phyloP scores from a whole-genome alignment of 495 filamentous ascomycete genomes.

The Trichocladium antarcticum region DNA sequence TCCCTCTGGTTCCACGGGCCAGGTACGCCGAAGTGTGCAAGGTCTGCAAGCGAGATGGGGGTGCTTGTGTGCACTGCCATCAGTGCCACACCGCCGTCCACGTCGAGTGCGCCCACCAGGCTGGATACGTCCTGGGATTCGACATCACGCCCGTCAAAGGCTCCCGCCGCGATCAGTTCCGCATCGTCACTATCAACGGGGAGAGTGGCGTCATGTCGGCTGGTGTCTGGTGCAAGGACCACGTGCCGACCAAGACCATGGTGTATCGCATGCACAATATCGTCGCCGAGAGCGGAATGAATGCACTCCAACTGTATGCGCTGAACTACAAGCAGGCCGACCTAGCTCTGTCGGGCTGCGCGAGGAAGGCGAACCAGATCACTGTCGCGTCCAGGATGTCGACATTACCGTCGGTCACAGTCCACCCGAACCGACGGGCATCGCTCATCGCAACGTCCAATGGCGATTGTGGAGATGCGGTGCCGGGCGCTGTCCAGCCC shows the following conservation, averaged over 20 bases:
- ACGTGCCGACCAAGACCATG: conserved; percentile 52
- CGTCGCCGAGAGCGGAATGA: conserved; percentile 49
- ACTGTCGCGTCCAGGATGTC: conserved; percentile 33
- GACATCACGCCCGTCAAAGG: conserved; percentile 85
- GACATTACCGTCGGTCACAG: conserved; percentile 4
- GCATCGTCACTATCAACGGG: conserved; percentile 59
- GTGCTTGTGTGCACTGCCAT: conserved; percentile 73
- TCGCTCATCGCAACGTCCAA: conserved; percentile 27
- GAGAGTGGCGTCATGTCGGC: conserved; percentile 69
- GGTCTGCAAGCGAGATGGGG: conserved; percentile 59
- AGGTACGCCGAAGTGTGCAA: conserved; percentile 68
- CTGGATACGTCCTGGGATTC: conserved; percentile 73
- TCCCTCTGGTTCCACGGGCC: conserved; percentile 59
- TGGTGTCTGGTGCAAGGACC: conserved; percentile 82
- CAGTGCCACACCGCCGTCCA: conserved; percentile 76
- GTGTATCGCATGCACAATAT: conserved; percentile 69
- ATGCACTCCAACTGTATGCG: conserved; percentile 75
- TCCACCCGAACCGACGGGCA: conserved; percentile 27
- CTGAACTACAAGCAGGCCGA: conserved; percentile 92
- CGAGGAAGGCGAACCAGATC: conserved; percentile 62
- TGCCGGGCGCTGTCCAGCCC: conserved; percentile 15
- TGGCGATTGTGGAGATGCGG: conserved; percentile 15
- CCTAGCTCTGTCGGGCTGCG: conserved; percentile 74
- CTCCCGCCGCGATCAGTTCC: conserved; percentile 64
- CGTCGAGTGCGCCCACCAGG: conserved; percentile 77